phyloP scores from a whole-genome alignment of 208 protist species.

The Crithidia brevicula region DNA sequence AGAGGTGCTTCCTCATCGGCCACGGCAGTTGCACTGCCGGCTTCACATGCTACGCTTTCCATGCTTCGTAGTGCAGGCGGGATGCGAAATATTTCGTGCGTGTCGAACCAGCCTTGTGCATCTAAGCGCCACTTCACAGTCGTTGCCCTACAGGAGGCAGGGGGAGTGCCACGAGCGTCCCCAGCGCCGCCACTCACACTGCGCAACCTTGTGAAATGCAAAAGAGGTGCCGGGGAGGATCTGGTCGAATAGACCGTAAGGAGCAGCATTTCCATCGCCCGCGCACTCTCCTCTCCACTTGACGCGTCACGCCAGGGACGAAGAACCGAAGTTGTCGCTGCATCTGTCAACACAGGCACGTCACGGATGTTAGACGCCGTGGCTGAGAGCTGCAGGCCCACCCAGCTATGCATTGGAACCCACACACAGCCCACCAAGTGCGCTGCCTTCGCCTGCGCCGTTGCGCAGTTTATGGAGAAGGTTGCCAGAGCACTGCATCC shows the following conservation, averaged over 20 bases:
- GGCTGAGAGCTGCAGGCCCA: too few relatives aligned
- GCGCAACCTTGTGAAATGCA: slow-evolving; percentile 3
- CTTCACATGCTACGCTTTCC: too few relatives aligned
- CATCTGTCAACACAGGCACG: too few relatives aligned
- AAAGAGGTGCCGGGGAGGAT: not conserved
- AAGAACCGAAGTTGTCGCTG: not conserved
- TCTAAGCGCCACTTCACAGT: slow-evolving; percentile 3
- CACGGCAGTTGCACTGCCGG: not conserved
- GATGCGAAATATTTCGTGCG: not conserved
- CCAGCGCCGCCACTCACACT: not conserved
- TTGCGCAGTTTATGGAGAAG: not conserved
- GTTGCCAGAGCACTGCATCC: slow-evolving; percentile 29
- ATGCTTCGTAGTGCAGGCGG: too few relatives aligned
- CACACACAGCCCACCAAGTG: not conserved
- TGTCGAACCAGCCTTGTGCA: slow-evolving; percentile 8
- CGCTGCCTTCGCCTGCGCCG: not conserved
- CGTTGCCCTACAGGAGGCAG: too few relatives aligned
- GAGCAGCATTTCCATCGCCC: slow-evolving; percentile 6
- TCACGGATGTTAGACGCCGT: too few relatives aligned
- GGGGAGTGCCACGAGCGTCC: too few relatives aligned
- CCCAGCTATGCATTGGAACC: too few relatives aligned
- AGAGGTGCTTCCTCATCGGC: not conserved
- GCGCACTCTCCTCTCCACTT: not conserved
- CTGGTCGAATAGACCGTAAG: not conserved
- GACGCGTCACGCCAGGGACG: not conserved